A percentile compares a stretch with the other conserved stretches of the same genome.
Evolutionary conservation across 306 rosid species (phyloP).

Genomic region (Lagenaria siceraria): DNA sequence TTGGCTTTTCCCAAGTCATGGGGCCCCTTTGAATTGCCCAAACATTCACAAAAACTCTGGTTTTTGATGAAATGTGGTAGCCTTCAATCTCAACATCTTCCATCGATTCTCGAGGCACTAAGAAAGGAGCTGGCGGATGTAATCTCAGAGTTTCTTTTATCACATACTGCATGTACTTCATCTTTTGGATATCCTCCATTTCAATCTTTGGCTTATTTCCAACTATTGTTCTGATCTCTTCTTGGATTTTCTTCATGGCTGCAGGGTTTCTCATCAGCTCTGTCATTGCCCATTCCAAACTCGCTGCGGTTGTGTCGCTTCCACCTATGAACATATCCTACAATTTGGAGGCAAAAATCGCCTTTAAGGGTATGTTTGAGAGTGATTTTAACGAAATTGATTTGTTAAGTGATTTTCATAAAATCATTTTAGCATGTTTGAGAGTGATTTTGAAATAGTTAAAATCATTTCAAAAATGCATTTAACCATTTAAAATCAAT

Average conservation of each 20-base stretch:
- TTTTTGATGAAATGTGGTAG: constrained; percentile 5
- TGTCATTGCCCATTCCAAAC: constrained; percentile 37
- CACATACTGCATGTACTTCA: constrained; percentile 31
- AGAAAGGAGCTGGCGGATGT: constrained; percentile 28
- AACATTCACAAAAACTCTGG: constrained; percentile 14
- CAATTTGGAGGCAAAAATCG: neutral
- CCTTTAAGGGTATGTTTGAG: no score
- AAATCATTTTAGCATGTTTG: no score
- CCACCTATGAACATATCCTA: constrained; percentile 21
- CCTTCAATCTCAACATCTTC: constrained; percentile 10
- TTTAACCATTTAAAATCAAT: no score
- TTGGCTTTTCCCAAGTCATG: constrained; percentile 12
- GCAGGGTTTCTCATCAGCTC: constrained; percentile 30
- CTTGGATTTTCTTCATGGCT: constrained; percentile 26
- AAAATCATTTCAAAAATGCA: no score
- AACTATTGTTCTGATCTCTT: constrained; percentile 15
- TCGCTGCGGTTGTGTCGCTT: constrained; percentile 21
- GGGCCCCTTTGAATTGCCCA: constrained; percentile 32
- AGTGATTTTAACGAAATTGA: no score
- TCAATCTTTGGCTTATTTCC: constrained; percentile 15
- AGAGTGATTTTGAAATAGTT: no score
- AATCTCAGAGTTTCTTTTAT: constrained; percentile 26
- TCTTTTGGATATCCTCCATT: constrained; percentile 19
- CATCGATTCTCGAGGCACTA: constrained; percentile 18
- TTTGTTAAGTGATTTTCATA: no score